These are phyloP conservation scores for Apophysomyces trapeziformis DNA, from an alignment of 371 early-diverging fungal genomes.

Conservation along the genomic window DNA sequence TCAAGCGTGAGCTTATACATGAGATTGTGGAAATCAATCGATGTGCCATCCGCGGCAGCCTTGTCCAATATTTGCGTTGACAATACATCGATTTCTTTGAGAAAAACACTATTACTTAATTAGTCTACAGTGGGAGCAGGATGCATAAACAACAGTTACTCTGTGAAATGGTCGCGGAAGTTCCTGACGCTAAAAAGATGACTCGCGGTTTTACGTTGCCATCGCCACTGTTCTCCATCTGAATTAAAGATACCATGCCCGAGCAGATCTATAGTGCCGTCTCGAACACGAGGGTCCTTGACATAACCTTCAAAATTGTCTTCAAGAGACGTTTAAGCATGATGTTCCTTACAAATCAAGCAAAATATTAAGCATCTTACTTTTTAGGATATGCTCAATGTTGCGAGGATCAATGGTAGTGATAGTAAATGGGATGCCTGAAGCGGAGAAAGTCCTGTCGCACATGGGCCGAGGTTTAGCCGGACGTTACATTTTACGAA, in stretches of 20 bases:
- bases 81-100: constrained; percentile 43
- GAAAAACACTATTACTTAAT: constrained; percentile 38
- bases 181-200: constrained; percentile 56
- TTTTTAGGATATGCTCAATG: constrained; percentile 38
- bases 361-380: constrained; percentile 17
- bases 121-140: neutral
- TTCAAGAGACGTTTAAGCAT: neutral
- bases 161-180: constrained; percentile 51
- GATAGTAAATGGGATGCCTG: constrained; percentile 28
- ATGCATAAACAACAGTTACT: constrained; percentile 14
- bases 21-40: constrained; percentile 45
- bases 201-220: constrained; percentile 43
- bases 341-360: neutral
- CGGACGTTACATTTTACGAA: neutral
- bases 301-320: constrained; percentile 60
- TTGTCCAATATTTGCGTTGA: constrained; percentile 28
- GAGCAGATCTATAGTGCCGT: constrained; percentile 48
- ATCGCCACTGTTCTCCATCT: constrained; percentile 57
- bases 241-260: constrained; percentile 79
- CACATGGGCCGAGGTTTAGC: neutral
- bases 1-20: constrained; percentile 55
- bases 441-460: constrained; percentile 29
- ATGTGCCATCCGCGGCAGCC: constrained; percentile 32
- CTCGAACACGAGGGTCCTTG: constrained; percentile 52
- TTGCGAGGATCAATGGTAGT: constrained; percentile 31